phyloP scores from a whole-genome alignment of 2,329 filamentous ascomycete genomes.

The Raffaelea arxii region DNA sequence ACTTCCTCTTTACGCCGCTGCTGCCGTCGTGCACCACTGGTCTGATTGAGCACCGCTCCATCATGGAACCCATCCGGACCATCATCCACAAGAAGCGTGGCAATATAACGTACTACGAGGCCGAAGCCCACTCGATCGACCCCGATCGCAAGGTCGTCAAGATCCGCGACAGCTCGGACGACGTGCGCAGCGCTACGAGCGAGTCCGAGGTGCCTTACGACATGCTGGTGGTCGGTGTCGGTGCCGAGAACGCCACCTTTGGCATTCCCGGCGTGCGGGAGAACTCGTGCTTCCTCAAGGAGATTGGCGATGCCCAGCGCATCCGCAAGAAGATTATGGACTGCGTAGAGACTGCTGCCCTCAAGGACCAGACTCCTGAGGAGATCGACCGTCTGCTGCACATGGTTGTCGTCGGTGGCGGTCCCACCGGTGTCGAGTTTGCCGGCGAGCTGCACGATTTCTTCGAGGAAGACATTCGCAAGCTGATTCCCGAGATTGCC shows the following conservation, averaged over 20 bases:
- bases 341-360: slow-evolving; percentile 94
- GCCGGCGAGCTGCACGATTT: slow-evolving; percentile 98
- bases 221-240: slow-evolving; percentile 95
- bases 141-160: slow-evolving; percentile 79
- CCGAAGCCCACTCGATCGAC: slow-evolving; percentile 92
- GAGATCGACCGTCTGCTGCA: slow-evolving; percentile 91
- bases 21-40: slow-evolving; percentile 96
- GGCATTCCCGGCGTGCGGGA: slow-evolving; percentile 93
- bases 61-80: slow-evolving; percentile 97
- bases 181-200: slow-evolving; percentile 73
- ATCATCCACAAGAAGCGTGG: slow-evolving; percentile 94
- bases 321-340: slow-evolving; percentile 99
- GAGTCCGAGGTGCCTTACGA: slow-evolving; percentile 92
- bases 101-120: slow-evolving; percentile 93
- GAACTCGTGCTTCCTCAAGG: slow-evolving; percentile 96
- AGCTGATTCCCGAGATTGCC: slow-evolving; percentile 92
- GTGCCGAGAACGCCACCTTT: slow-evolving; percentile 97
- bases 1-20: slow-evolving; percentile 98
- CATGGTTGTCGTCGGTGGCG: slow-evolving; percentile 94
- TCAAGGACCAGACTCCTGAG: slow-evolving; percentile 86
- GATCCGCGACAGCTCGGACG: slow-evolving; percentile 87
- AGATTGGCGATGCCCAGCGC: slow-evolving; percentile 89
- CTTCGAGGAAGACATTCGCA: slow-evolving; percentile 96
- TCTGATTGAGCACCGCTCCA: slow-evolving; percentile 95
- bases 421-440: slow-evolving; percentile 95